A percentile compares a stretch with the other conserved stretches of the same genome.
Evolutionary conservation across 768 basidiomycete genomes (phyloP).

Genomic region (Tulasnella sp.): DNA sequence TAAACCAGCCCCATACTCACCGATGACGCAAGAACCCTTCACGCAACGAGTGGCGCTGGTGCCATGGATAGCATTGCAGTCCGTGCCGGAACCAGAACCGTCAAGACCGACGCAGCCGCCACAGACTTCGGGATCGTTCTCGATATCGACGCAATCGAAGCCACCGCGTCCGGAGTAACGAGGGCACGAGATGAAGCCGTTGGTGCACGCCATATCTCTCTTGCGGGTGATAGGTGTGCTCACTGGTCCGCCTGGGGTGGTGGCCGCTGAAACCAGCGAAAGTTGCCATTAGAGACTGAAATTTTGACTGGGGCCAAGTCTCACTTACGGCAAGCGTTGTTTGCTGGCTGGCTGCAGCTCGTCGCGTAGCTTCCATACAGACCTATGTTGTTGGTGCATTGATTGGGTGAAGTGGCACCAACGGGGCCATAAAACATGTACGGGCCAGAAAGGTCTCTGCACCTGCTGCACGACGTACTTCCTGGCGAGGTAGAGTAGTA

Average conservation of each 20-base stretch:
- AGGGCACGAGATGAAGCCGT: conserved; percentile 6
- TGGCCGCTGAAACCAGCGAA: not conserved
- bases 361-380: too few relatives aligned
- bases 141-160: conserved; percentile 30
- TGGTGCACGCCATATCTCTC: conserved; percentile 7
- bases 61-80: conserved; percentile 53
- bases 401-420: not conserved
- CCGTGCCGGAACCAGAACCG: conserved; percentile 43
- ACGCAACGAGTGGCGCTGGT: conserved; percentile 48
- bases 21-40: conserved; percentile 42
- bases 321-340: not conserved
- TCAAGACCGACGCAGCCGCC: conserved; percentile 26
- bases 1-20: not conserved
- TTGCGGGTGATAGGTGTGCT: conserved; percentile 5
- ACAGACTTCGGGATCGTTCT: conserved; percentile 25
- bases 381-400: not conserved
- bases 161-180: conserved; percentile 22
- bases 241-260: not conserved
- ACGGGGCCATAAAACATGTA: not conserved
- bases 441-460: not conserved
- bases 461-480: not conserved
- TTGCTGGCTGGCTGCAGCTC: not conserved
- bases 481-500: not conserved
- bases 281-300: not conserved
- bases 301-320: not conserved